phyloP scores from a whole-genome alignment of 1,284 basidiomycete genomes.

The Pseudozyma tsukubaensis region DNA sequence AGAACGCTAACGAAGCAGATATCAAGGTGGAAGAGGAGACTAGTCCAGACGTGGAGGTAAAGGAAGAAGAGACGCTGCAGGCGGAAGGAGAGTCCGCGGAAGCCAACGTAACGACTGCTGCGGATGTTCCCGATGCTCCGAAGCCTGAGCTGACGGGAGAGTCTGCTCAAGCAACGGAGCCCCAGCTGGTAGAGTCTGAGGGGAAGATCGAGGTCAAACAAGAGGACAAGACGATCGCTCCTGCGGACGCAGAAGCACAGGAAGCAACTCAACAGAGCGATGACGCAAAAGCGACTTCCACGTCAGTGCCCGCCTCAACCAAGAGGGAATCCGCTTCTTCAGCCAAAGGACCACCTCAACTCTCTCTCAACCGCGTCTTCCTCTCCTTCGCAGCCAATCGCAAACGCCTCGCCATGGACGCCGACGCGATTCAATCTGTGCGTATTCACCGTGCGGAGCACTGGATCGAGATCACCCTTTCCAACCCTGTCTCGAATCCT shows the following conservation, averaged over 20 bases:
- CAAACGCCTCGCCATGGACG: constrained; percentile 86
- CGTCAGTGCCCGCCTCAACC: not conserved
- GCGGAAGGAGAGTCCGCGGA: not conserved
- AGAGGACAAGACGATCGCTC: too few relatives aligned
- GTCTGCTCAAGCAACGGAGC: not conserved
- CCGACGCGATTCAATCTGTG: constrained; percentile 83
- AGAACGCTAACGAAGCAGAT: not conserved
- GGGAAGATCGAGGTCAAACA: too few relatives aligned
- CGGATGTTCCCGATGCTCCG: not conserved
- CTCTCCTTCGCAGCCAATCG: constrained; percentile 91
- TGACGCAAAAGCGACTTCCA: too few relatives aligned
- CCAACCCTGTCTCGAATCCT: constrained; percentile 9
- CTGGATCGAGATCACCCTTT: constrained; percentile 82
- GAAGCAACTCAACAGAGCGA: too few relatives aligned
- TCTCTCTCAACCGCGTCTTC: constrained; percentile 75
- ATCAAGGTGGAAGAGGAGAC: not conserved
- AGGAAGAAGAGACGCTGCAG: not conserved
- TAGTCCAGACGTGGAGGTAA: not conserved
- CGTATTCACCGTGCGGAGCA: constrained; percentile 84
- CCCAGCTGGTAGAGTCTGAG: too few relatives aligned
- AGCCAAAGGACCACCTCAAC: constrained; percentile 66
- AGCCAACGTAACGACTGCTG: not conserved
- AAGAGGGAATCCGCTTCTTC: not conserved
- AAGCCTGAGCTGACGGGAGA: not conserved
- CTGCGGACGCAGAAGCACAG: too few relatives aligned